Conservation (phyloP, 2,329 filamentous ascomycete genomes). For the Diaporthe vexans region DNA sequence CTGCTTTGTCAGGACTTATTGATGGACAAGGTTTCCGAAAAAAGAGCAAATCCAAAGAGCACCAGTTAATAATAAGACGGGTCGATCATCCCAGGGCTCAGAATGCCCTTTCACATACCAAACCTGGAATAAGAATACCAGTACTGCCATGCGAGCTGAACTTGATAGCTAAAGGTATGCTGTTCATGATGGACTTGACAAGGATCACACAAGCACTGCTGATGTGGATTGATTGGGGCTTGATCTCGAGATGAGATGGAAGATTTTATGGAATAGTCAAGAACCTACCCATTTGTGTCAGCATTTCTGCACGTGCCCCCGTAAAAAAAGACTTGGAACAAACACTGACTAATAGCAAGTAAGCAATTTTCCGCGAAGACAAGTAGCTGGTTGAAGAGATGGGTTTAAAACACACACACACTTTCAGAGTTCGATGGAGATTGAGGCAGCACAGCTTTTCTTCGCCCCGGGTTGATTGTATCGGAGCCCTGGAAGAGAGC, state of each 20-base stretch:
- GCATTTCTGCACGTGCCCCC: neutral
- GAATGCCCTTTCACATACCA: constrained; percentile 31
- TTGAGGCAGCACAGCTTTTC: neutral
- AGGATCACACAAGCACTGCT: neutral
- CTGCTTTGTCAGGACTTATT: constrained; percentile 27
- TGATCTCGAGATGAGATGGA: neutral
- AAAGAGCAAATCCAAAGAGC: constrained; percentile 9
- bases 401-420: neutral
- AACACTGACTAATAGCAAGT: neutral
- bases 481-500: neutral
- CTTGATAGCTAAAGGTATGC: neutral
- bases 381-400: neutral
- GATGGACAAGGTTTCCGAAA: constrained; percentile 4
- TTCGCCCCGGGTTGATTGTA: neutral
- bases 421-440: neutral
- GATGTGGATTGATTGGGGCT: neutral
- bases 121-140: constrained; percentile 3
- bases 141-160: neutral
- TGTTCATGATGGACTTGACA: too few species aligned
- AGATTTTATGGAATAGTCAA: neutral
- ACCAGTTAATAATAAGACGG: constrained; percentile 30
- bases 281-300: neutral
- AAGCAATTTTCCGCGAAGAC: neutral
- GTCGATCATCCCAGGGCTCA: constrained; percentile 1
- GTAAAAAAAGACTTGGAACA: neutral